Conservation (phyloP, 2,329 filamentous ascomycete species). For the Periconia digitata region DNA sequence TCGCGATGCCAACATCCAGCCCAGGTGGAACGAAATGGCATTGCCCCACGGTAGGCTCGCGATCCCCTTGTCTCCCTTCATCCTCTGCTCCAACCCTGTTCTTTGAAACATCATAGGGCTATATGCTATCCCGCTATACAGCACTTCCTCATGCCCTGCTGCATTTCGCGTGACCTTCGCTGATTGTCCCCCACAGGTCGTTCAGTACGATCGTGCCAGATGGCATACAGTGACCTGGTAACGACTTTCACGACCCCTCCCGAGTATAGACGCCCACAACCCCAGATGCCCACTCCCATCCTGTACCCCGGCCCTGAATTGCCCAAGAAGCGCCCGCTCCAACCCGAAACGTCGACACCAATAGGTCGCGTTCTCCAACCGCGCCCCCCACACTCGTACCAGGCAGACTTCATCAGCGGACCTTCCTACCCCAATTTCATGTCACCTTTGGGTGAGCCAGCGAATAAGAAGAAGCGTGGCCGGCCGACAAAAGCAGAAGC, state of each 20-base stretch:
- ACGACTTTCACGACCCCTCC: slow-evolving; percentile 20
- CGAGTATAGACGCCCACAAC: slow-evolving; percentile 35
- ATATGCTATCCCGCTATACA: no score
- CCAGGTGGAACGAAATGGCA: slow-evolving; percentile 53
- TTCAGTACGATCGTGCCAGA: slow-evolving; percentile 40
- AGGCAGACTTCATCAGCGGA: slow-evolving; percentile 31
- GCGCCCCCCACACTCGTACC: slow-evolving; percentile 43
- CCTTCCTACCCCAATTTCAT: slow-evolving; percentile 33
- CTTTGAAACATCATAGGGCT: not conserved
- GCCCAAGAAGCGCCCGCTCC: slow-evolving; percentile 39
- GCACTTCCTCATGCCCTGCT: not conserved
- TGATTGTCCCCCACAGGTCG: slow-evolving; percentile 26
- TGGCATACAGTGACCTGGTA: slow-evolving; percentile 35
- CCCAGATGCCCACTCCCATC: slow-evolving; percentile 31
- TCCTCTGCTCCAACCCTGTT: not conserved
- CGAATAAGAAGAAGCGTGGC: slow-evolving; percentile 51
- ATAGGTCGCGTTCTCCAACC: slow-evolving; percentile 50
- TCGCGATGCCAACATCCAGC: slow-evolving; percentile 46
- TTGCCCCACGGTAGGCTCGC: slow-evolving; percentile 51
- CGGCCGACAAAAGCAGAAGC: slow-evolving; percentile 52
- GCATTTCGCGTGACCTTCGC: slow-evolving; percentile 2
- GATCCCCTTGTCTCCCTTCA: no score
- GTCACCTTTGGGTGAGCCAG: slow-evolving; percentile 35
- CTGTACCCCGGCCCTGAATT: slow-evolving; percentile 36
- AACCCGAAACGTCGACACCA: slow-evolving; percentile 32